Base-by-base conservation (phyloP, 192 early-diverging fungal species). In the Podila minutissima region DNA sequence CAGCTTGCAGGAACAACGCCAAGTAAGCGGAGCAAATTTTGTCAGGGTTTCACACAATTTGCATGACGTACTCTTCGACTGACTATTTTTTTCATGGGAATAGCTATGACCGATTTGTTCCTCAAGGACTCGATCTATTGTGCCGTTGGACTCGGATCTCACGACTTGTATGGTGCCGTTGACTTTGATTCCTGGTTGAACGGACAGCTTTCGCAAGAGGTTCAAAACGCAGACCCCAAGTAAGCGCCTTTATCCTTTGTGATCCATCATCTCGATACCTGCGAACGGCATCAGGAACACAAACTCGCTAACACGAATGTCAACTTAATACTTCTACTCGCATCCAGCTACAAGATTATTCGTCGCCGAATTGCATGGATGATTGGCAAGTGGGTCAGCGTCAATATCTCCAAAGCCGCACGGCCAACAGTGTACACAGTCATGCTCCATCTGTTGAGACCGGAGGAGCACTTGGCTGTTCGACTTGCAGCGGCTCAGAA, bases 351-450 rank as follows among this genome's bases (percentile, higher is more conserved):
- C 50, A 84, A 83, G 26, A 83, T 90, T 13, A 71, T 90, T 53
- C 88, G 89, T 60, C 73, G 90, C 59, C 91, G 97, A 4, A 91
- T 95, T 33, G 92, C 94, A 3, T 93, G 92, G 92, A 83, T 98
- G 38, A 86, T 97, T 50, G 91, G 92, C n/a, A 86, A 91, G 74
- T 98, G 96, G 95, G 87, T 97, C 50, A 83, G 85, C 9, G 94
- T 97, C 57, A 93, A 97, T 50, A 83, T 92, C 15, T 86, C 89
- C 46, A 89, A 88, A 10, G 82, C 84, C 0, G 85, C 91, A 41
- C 86, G 92, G 28, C 85, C 86, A 17, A 75, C 82, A 24, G 90
- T 95, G 17, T 98, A 97, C 81, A 78, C 85, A 38, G 82, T 92
- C 19, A 86, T 98, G 72, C 59, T 96, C 24, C 87, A 89, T 41